Conservation (phyloP, 768 basidiomycete genomes). For the Mycena rosella region DNA sequence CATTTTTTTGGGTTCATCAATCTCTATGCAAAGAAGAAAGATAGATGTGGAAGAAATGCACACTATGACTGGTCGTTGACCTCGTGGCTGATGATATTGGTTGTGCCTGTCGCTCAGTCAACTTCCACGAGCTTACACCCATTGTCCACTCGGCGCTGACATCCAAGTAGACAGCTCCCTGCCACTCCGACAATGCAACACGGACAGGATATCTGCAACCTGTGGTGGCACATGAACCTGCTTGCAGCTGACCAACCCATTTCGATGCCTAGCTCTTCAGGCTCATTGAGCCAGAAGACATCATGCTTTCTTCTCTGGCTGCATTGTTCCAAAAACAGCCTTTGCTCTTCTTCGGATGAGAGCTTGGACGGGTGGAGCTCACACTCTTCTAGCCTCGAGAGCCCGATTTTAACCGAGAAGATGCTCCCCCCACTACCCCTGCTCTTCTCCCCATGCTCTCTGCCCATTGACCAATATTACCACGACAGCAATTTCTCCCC, state of each 20-base stretch:
- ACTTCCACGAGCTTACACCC: too few species aligned
- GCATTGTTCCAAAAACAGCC: conserved; percentile 9
- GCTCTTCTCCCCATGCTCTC: conserved; percentile 17
- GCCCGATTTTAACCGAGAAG: conserved; percentile 5
- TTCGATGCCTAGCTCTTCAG: not conserved
- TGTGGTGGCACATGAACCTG: conserved; percentile 15
- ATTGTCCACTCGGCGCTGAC: too few species aligned
- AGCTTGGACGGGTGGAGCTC: conserved; percentile 16
- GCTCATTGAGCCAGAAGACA: conserved; percentile 5
- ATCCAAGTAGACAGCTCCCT: too few species aligned
- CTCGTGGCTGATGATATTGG: too few species aligned
- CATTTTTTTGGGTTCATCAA: too few species aligned
- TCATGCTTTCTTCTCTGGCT: conserved; percentile 16
- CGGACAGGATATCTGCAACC: conserved; percentile 15
- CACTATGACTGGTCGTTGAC: too few species aligned
- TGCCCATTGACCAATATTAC: conserved; percentile 17
- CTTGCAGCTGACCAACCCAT: not conserved
- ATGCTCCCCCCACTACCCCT: conserved; percentile 17
- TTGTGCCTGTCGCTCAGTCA: too few species aligned
- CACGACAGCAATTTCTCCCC: not conserved
- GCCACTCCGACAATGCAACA: conserved; percentile 10
- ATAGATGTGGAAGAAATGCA: too few species aligned
- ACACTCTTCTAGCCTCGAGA: conserved; percentile 15
- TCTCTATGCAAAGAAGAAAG: too few species aligned
- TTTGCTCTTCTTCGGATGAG: conserved; percentile 20